These are phyloP conservation scores for Xylariomycetidae sp. DNA, from an alignment of 2,329 filamentous ascomycete species.

Conservation along the genomic window DNA sequence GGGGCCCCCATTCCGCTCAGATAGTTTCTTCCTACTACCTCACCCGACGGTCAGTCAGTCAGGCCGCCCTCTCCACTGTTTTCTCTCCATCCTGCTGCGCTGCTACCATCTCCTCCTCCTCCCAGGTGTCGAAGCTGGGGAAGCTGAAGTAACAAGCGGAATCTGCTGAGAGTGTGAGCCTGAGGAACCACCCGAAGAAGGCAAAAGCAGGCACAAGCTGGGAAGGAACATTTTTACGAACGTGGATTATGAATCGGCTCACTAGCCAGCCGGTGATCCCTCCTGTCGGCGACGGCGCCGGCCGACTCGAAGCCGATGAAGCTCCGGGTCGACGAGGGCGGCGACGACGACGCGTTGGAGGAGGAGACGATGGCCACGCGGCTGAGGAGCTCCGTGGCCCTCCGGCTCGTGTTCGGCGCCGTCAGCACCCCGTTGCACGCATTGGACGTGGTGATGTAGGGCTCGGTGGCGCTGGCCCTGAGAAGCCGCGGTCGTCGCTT, in stretches of 20 bases:
- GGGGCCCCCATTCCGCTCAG: no score
- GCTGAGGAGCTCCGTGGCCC: slow-evolving; percentile 51
- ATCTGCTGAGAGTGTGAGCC: slow-evolving; percentile 22
- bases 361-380: slow-evolving; percentile 49
- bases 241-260: slow-evolving; percentile 20
- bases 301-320: slow-evolving; percentile 24
- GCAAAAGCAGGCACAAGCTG: not conserved
- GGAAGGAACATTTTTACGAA: slow-evolving; percentile 14
- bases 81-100: slow-evolving; percentile 36
- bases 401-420: slow-evolving; percentile 41
- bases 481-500: slow-evolving; percentile 49
- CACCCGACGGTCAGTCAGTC: no score
- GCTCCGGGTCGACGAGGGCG: slow-evolving; percentile 32
- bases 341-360: slow-evolving; percentile 38
- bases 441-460: slow-evolving; percentile 53
- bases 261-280: slow-evolving; percentile 14
- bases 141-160: slow-evolving; percentile 66
- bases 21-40: no score
- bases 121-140: slow-evolving; percentile 67
- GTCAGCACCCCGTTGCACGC: slow-evolving; percentile 47
- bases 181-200: not conserved
- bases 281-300: slow-evolving; percentile 7
- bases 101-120: slow-evolving; percentile 39
- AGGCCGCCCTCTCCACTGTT: no score
- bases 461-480: slow-evolving; percentile 51